These are phyloP conservation scores for Exserohilum rostratum DNA, from an alignment of 2,329 filamentous ascomycete genomes.

Conservation along the genomic window DNA sequence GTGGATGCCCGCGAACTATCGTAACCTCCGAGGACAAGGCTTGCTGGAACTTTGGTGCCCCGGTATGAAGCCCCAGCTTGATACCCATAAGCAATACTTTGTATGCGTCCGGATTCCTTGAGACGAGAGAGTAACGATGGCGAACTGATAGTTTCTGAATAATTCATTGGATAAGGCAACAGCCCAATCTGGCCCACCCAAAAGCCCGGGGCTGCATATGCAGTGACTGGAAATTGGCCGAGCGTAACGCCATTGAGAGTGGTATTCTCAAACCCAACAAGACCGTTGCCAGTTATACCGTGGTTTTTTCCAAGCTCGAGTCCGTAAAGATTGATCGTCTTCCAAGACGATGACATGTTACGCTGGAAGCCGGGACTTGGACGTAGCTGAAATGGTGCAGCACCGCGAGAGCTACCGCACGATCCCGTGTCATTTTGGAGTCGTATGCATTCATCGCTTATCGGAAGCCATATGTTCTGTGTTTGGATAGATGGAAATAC, in stretches of 20 bases:
- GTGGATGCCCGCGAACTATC: neutral
- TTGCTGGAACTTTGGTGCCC: neutral
- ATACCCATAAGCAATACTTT: neutral
- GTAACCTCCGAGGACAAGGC: conserved; percentile 2
- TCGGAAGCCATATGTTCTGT: neutral
- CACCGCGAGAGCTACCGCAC: conserved; percentile 4
- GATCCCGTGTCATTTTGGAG: neutral
- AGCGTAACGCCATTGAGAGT: neutral
- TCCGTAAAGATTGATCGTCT: neutral
- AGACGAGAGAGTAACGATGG: neutral
- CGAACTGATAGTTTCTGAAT: neutral
- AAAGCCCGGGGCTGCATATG: neutral
- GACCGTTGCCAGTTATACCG: neutral
- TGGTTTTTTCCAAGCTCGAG: neutral
- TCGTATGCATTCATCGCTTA: neutral
- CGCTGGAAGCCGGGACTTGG: conserved; percentile 2
- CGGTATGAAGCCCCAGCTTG: conserved; percentile 2
- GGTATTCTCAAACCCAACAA: neutral
- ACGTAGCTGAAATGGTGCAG: neutral
- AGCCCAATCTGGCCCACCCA: conserved; percentile 1
- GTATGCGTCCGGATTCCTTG: neutral
- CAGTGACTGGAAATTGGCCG: neutral
- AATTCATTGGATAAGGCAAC: neutral
- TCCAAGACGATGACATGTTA: conserved; percentile 8
- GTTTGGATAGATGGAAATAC: neutral